Evolutionary conservation across 352 stramenopile genomes (phyloP).

Genomic region (Pythium insidiosum): DNA sequence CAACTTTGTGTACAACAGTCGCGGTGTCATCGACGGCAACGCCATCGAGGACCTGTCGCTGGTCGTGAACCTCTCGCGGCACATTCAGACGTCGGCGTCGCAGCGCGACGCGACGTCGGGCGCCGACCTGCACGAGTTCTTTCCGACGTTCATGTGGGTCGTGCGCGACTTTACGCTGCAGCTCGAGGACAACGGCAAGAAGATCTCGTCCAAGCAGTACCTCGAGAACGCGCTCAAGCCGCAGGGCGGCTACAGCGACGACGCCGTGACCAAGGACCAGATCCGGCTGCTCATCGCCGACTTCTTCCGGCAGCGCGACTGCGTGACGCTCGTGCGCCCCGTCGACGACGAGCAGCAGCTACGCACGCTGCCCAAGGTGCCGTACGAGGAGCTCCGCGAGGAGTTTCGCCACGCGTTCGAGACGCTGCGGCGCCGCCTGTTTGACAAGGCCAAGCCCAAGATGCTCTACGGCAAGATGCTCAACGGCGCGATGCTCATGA

Average conservation of each 20-base stretch:
- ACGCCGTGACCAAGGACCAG: constrained; percentile 71
- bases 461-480: constrained; percentile 79
- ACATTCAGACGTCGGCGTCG: constrained; percentile 71
- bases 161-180: constrained; percentile 87
- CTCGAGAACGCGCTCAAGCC: constrained; percentile 83
- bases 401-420: constrained; percentile 80
- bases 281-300: constrained; percentile 68
- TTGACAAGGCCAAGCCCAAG: constrained; percentile 79
- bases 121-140: constrained; percentile 71
- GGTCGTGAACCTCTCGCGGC: constrained; percentile 86
- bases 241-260: constrained; percentile 66
- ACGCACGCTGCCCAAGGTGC: constrained; percentile 50
- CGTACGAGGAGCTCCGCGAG: constrained; percentile 65
- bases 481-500: constrained; percentile 84
- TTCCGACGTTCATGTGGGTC: constrained; percentile 86
- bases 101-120: constrained; percentile 13
- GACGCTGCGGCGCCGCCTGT: constrained; percentile 50
- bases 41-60: constrained; percentile 87
- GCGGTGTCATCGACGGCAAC: constrained; percentile 84
- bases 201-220: constrained; percentile 86
- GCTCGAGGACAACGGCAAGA: constrained; percentile 79
- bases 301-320: constrained; percentile 86
- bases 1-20: constrained; percentile 89
- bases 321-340: constrained; percentile 84
- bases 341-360: constrained; percentile 84